These are phyloP conservation scores for Trichoderma koningii DNA, from an alignment of 2,329 filamentous ascomycete genomes.

Conservation along the genomic window DNA sequence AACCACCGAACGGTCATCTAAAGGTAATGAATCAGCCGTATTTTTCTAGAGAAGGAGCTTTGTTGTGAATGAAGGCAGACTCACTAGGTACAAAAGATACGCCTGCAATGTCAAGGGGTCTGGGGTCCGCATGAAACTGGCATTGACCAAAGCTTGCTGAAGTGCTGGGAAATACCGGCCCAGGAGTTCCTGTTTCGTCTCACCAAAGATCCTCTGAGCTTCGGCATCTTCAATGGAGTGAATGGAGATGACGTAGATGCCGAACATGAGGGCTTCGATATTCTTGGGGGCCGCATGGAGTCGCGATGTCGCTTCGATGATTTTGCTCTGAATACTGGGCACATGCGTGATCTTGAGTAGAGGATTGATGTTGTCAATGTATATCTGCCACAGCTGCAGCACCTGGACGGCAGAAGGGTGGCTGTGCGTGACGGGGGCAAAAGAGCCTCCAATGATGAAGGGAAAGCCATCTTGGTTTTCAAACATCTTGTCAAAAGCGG, in stretches of 20 bases:
- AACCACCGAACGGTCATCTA: constrained; percentile 54
- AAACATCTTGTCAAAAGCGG: constrained; percentile 63
- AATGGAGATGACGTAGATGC: constrained; percentile 62
- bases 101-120: constrained; percentile 69
- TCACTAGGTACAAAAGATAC: constrained; percentile 66
- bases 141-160: constrained; percentile 67
- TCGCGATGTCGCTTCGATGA: constrained; percentile 63
- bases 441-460: constrained; percentile 54
- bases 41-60: not conserved
- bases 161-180: constrained; percentile 58
- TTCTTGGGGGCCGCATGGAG: constrained; percentile 55
- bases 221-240: constrained; percentile 60
- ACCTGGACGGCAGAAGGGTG: constrained; percentile 62
- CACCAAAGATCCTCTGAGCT: constrained; percentile 56
- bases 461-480: constrained; percentile 58
- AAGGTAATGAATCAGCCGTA: not conserved
- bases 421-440: constrained; percentile 47
- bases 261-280: constrained; percentile 69
- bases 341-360: constrained; percentile 69
- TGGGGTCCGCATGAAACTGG: constrained; percentile 65
- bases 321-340: constrained; percentile 63
- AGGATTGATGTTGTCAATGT: constrained; percentile 69
- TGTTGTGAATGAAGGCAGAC: constrained; percentile 28
- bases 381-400: constrained; percentile 68
- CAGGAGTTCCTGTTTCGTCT: constrained; percentile 54